Base-by-base conservation (phyloP, 1,284 basidiomycete species). In the Inonotus hispidus region DNA sequence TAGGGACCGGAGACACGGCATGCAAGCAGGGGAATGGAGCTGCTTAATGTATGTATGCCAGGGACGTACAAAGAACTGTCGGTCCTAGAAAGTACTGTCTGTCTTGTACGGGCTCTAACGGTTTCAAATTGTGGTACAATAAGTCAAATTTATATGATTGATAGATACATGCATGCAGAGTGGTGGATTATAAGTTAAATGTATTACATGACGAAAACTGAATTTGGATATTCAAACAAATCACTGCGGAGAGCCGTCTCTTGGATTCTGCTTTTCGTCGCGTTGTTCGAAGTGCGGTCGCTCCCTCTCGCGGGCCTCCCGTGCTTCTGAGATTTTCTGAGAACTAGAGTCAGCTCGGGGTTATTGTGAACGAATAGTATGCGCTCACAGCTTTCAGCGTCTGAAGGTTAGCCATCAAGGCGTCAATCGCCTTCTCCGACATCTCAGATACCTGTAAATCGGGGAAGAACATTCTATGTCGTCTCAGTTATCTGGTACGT, bases 381-480 rank as follows among this genome's bases (percentile, higher is more conserved):
- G 41, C 45, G 75, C 83, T 63, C 64, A 88, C 87, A 19, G 73
- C 73, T 74, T 87, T 88, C 56, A 89, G 72, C 43, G 76, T 71
- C 66, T 85, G 81, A 46, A 85, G 76, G 1, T 79, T 82, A 27
- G 72, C 70, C 53, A 87, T 69, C 46, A 88, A 75, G 23, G 79
- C 77, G 58, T 88, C 85, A 19, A 89, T 77, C 0, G 87, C 85
- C n/a, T 79, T 77, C 70, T 89, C 87, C 2, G 88, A 88, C 59
- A 88, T 69, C 52, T 88, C 85, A 14, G 74, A 72, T 73, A 85
- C 79, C 87, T 88, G 62, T 14, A 49, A 19, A 29, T 19, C 23
- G 27, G 19, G n/a, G 19, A 55, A 19, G 3, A 41, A 41, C 2
- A 2, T 41, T 14, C 74, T 81, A 65, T 60, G 87, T 86, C 27